Conservation (phyloP, 306 rosid genomes). For the Cicer chorassanicum region DNA sequence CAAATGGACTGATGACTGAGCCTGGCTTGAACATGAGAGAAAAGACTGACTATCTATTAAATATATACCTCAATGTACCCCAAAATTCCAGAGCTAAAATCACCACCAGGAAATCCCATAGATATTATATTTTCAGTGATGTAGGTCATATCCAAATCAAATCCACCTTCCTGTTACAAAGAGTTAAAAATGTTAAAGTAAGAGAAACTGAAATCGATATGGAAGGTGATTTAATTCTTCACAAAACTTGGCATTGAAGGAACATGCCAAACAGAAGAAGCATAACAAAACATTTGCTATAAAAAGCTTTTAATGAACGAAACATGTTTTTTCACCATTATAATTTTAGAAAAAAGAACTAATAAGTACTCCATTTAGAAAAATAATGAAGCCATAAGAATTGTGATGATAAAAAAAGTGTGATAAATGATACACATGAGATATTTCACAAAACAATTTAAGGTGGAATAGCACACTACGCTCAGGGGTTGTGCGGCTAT, state of each 20-base stretch:
- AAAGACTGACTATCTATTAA: conserved; percentile 16
- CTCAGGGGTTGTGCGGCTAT: conserved; percentile 1
- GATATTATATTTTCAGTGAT: conserved; percentile 90
- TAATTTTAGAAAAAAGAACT: background rate
- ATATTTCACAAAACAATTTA: conserved; percentile 3
- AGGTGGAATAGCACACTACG: background rate
- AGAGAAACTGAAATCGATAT: conserved; percentile 25
- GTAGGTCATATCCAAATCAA: conserved; percentile 90
- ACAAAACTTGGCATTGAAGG: conserved; percentile 2
- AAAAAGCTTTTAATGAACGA: background rate
- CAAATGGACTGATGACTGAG: conserved; percentile 39
- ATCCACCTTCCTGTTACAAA: conserved; percentile 75
- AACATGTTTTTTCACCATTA: background rate
- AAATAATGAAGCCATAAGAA: conserved; percentile 4
- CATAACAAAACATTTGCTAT: background rate
- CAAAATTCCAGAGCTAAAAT: conserved; percentile 83
- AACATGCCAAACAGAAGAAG: background rate
- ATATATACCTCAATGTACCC: conserved; percentile 83
- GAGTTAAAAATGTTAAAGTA: conserved; percentile 23
- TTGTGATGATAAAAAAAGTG: background rate
- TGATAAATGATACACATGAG: background rate
- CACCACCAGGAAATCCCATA: conserved; percentile 97
- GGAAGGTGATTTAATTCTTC: conserved; percentile 29
- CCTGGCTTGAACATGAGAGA: conserved; percentile 41
- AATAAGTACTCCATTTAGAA: background rate